These are phyloP conservation scores for Calonectria pseudoturangicola DNA, from an alignment of 2,329 filamentous ascomycete species.

Conservation along the genomic window DNA sequence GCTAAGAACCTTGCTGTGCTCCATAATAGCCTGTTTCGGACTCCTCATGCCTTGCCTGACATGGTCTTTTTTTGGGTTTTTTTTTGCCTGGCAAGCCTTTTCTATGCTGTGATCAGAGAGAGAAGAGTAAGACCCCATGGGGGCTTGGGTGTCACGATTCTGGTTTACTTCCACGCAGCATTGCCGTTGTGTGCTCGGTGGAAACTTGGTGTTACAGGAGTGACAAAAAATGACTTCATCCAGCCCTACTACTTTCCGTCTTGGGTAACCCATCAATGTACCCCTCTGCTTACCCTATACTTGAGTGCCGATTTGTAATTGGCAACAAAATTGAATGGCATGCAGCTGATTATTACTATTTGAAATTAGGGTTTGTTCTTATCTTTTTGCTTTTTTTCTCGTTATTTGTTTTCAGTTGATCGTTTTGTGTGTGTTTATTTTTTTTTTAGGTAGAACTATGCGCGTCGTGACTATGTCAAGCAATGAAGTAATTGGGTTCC, in stretches of 20 bases:
- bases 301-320: not conserved
- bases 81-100: not conserved
- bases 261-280: slow-evolving; percentile 42
- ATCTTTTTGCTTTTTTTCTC: too few species aligned
- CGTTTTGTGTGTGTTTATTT: not conserved
- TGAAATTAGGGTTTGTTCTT: too few species aligned
- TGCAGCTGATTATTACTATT: too few species aligned
- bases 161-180: slow-evolving; percentile 2
- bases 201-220: slow-evolving; percentile 33
- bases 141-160: slow-evolving; percentile 4
- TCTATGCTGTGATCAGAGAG: not conserved
- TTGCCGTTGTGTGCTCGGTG: slow-evolving; percentile 36
- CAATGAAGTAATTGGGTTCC: not conserved
- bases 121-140: not conserved
- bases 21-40: slow-evolving; percentile 24
- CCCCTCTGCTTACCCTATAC: slow-evolving; percentile 47
- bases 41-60: not conserved
- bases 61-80: too few species aligned
- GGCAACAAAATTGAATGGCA: not conserved
- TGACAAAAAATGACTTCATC: slow-evolving; percentile 52
- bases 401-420: not conserved
- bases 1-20: slow-evolving; percentile 28
- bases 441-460: not conserved
- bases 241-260: slow-evolving; percentile 48
- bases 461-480: not conserved